Conservation (phyloP, 2,329 filamentous ascomycete species). For the Phaeosphaeria sp. region DNA sequence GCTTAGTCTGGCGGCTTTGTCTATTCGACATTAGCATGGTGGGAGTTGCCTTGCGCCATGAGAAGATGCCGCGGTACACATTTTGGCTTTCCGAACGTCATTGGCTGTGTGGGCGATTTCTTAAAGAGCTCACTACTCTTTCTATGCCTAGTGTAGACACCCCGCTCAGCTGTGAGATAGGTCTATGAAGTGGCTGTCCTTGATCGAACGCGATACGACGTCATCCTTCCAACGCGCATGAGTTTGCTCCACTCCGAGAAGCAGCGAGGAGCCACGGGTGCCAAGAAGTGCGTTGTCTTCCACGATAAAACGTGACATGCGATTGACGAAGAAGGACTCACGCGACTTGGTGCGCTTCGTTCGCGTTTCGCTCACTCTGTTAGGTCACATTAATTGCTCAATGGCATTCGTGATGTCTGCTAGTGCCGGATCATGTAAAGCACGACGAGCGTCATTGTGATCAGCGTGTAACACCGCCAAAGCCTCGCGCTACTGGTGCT, state of each 20-base stretch:
- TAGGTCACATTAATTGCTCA: too few species aligned
- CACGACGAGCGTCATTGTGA: not conserved
- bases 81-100: not conserved
- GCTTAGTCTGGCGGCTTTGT: not conserved
- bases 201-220: not conserved
- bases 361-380: too few species aligned
- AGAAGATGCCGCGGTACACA: conserved; percentile 1
- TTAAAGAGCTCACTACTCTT: not conserved
- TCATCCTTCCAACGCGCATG: not conserved
- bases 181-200: not conserved
- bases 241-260: not conserved
- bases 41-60: not conserved
- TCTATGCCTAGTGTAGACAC: too few species aligned
- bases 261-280: not conserved
- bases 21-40: not conserved
- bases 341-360: too few species aligned
- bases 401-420: too few species aligned
- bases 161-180: not conserved
- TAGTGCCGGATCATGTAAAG: not conserved
- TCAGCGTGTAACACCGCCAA: not conserved
- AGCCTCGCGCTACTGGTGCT: not conserved
- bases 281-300: too few species aligned
- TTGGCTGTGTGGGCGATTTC: not conserved
- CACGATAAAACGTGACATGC: too few species aligned
- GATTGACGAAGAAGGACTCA: not conserved